Evolutionary conservation across 2,329 filamentous ascomycete genomes (phyloP).

Genomic region (Alternaria infectoria): DNA sequence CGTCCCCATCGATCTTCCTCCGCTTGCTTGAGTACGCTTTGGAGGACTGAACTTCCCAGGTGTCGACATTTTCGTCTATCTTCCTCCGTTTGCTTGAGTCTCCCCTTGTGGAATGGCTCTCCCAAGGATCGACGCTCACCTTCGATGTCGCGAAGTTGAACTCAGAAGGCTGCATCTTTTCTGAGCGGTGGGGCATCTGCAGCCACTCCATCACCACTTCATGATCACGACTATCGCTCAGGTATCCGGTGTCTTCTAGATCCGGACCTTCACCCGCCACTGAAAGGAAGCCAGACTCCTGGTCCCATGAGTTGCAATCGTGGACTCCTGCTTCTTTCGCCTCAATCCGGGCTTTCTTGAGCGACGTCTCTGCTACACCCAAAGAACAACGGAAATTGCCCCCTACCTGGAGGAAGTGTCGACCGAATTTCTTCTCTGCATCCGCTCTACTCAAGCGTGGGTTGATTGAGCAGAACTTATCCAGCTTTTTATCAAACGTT

Average conservation of each 20-base stretch:
- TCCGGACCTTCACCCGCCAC: background rate
- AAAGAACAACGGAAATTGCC: no score
- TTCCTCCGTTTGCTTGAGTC: background rate
- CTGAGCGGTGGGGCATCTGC: background rate
- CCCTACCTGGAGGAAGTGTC: no score
- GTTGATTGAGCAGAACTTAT: background rate
- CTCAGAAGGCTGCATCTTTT: background rate
- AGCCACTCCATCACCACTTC: background rate
- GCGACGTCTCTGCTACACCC: no score
- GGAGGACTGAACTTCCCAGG: background rate
- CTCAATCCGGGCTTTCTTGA: background rate
- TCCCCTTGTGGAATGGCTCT: background rate
- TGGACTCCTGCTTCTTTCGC: background rate
- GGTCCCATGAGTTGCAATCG: background rate
- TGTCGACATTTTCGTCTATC: background rate
- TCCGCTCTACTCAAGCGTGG: background rate
- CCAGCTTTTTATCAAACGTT: background rate
- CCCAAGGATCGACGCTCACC: background rate
- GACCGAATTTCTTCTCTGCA: background rate
- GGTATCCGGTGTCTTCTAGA: background rate
- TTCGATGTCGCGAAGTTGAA: background rate
- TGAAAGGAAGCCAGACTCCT: background rate
- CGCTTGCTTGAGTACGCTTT: background rate
- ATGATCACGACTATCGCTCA: background rate
- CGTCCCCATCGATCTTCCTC: background rate